Evolutionary conservation across 176 grass and related monocot genomes (phyloP).

Genomic region (Ampelocalamus luodianensis): DNA sequence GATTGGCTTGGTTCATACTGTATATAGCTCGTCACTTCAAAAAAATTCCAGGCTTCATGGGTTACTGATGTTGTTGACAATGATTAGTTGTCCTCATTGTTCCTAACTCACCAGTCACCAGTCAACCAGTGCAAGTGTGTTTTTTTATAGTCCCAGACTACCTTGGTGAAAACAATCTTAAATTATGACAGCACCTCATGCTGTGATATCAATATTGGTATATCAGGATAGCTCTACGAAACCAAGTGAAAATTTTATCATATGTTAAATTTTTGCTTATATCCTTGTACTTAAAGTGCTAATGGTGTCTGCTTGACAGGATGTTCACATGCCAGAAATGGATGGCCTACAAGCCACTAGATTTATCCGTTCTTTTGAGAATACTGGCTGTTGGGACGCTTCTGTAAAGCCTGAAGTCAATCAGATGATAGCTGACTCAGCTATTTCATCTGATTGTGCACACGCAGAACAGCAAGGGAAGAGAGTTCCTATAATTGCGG

Average conservation of each 20-base stretch:
- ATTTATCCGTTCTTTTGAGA: conserved; percentile 83
- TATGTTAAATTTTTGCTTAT: conserved; percentile 36
- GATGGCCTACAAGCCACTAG: conserved; percentile 94
- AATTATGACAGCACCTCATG: conserved; percentile 9
- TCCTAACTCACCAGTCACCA: conserved; percentile 8
- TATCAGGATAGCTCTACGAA: conserved; percentile 19
- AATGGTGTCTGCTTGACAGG: conserved; percentile 50
- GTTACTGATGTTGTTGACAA: conserved; percentile 15
- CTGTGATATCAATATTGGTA: conserved; percentile 35
- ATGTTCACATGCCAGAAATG: conserved; percentile 98
- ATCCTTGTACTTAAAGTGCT: conserved; percentile 16
- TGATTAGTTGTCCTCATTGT: not conserved
- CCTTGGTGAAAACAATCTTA: conserved; percentile 15
- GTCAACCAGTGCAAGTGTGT: not conserved
- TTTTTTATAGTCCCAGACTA: conserved; percentile 2
- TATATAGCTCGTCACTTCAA: conserved; percentile 18
- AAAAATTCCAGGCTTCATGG: not conserved
- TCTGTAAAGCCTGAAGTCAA: conserved; percentile 64
- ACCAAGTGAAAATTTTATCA: conserved; percentile 16
- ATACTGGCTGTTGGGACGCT: conserved; percentile 75
- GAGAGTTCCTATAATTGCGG: conserved; percentile 82
- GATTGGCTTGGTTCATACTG: not conserved
- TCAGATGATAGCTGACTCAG: conserved; percentile 43
- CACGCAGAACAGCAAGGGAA: conserved; percentile 46
- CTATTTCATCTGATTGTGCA: conserved; percentile 42